Evolutionary conservation across 2,329 filamentous ascomycete species (phyloP).

Genomic region (Aspergillus pseudoviridinutans): DNA sequence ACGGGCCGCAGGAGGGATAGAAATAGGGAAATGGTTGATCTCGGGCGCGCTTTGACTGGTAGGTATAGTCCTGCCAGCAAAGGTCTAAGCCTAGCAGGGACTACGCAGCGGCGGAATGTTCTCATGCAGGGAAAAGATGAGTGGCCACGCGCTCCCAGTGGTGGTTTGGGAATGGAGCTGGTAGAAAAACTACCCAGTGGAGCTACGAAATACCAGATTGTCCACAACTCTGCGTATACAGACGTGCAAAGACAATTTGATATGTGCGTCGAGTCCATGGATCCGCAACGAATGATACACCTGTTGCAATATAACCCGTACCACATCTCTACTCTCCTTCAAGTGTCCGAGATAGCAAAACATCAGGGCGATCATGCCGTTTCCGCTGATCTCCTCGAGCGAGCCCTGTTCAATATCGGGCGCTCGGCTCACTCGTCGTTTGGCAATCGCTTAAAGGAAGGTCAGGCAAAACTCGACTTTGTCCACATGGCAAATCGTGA

Average conservation of each 20-base stretch:
- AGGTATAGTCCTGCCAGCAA: slow-evolving; percentile 52
- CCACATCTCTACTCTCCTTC: slow-evolving; percentile 88
- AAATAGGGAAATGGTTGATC: slow-evolving; percentile 44
- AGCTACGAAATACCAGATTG: slow-evolving; percentile 69
- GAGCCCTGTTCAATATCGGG: slow-evolving; percentile 91
- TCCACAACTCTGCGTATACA: slow-evolving; percentile 71
- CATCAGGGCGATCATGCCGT: slow-evolving; percentile 85
- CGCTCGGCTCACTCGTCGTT: slow-evolving; percentile 82
- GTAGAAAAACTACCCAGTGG: slow-evolving; percentile 54
- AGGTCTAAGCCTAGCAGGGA: slow-evolving; percentile 63
- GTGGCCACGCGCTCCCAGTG: slow-evolving; percentile 76
- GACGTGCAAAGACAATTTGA: slow-evolving; percentile 73
- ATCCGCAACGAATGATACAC: slow-evolving; percentile 76
- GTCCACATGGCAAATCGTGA: slow-evolving; percentile 81
- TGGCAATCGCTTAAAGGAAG: slow-evolving; percentile 67
- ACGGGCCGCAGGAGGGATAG: slow-evolving; percentile 54
- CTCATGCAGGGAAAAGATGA: slow-evolving; percentile 84
- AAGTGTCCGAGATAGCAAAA: slow-evolving; percentile 87
- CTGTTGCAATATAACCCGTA: slow-evolving; percentile 75
- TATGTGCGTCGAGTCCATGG: slow-evolving; percentile 72
- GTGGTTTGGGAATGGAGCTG: slow-evolving; percentile 78
- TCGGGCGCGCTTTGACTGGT: slow-evolving; percentile 55
- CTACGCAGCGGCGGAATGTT: slow-evolving; percentile 71
- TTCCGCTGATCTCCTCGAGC: slow-evolving; percentile 81
- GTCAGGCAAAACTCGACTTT: slow-evolving; percentile 78